Base-by-base conservation (phyloP, 768 basidiomycete genomes). In the Pleurotus sapidus region DNA sequence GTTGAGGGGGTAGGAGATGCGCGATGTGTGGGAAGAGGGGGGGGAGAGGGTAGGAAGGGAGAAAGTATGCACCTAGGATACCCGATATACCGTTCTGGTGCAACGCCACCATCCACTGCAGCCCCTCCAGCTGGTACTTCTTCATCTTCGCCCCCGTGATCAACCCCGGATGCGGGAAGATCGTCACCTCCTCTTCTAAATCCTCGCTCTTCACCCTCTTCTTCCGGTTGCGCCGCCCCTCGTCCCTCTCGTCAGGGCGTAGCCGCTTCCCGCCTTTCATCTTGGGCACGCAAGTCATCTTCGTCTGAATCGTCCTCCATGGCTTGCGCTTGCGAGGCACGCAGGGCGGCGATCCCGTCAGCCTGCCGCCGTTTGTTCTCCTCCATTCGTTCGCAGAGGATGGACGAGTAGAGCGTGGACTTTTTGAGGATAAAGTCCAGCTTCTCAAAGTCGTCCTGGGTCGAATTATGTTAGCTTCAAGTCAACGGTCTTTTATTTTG, bases 71-170 rank as follows among this genome's bases (percentile, higher is more conserved):
- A 20, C 20, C 20, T 20, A 20, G 20, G 20, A 92, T 92, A 0
- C 91, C 91, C 0, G 86, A 87, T 18, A 92, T 88, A 0, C 91
- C 91, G 63, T 93, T 94, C 70, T 90, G 83, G 68, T 93, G 88
- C 14, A 97, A 72, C 9, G 86, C 86, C 0, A 90, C 87, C 91
- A 97, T 91, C 96, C 96, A 98, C 60, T 95, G 91, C 14, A 97
- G 82, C 0, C 96, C 96, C 50, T 95, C 91, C 1, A 98, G 81
- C 68, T 99, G 96, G 68, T 97, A 98, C 34, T 88, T 82, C 66
- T 94, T 93, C 59, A 98, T 71, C 57, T 75, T 89, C 0, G 86
- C 93, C 4, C 96, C 96, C 0, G 93, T 93, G 40, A 99, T 76
- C 15, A 94, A 72, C 2, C 78, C 70, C 0, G 94, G 91, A 67